A percentile compares a stretch with the other conserved stretches of the same genome.
Conservation (phyloP, 768 basidiomycete species). For the Lactarius psammicola region DNA sequence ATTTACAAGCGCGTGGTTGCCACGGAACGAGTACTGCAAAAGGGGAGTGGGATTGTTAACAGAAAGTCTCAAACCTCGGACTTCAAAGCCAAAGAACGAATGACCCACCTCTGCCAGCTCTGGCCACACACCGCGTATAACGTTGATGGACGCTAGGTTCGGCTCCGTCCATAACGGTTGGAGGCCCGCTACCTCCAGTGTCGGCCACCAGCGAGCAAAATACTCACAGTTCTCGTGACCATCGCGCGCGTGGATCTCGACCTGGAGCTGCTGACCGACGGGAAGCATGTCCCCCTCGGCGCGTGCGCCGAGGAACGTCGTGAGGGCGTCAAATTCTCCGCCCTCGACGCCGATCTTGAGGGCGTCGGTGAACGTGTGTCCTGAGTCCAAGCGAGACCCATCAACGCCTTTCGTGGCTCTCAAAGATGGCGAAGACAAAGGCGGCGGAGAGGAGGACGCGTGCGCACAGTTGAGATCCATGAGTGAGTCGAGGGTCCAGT, state of each 20-base stretch:
- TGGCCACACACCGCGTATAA: too few relatives aligned
- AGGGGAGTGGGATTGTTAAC: too few relatives aligned
- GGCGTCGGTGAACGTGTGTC: constrained; percentile 65
- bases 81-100: too few relatives aligned
- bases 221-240: constrained; percentile 44
- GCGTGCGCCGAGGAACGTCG: constrained; percentile 44
- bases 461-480: constrained; percentile 59
- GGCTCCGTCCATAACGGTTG: constrained; percentile 44
- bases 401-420: neutral
- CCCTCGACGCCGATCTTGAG: constrained; percentile 72
- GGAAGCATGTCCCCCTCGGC: constrained; percentile 40
- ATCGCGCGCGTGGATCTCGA: constrained; percentile 56
- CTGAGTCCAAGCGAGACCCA: too few relatives aligned
- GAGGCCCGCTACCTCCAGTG: constrained; percentile 62
- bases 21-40: constrained; percentile 38
- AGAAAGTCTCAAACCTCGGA: too few relatives aligned
- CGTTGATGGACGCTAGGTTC: too few relatives aligned
- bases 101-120: too few relatives aligned
- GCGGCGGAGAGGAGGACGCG: neutral
- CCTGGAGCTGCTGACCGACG: constrained; percentile 68
- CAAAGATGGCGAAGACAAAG: too few relatives aligned
- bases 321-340: constrained; percentile 61
- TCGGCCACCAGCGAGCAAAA: constrained; percentile 65
- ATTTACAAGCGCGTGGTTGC: constrained; percentile 25
- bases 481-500: constrained; percentile 60